Percentiles rank a stretch among this genome's conserved stretches.
Conservation (phyloP, 176 grass and related monocot genomes). For the Luzula sylvatica region DNA sequence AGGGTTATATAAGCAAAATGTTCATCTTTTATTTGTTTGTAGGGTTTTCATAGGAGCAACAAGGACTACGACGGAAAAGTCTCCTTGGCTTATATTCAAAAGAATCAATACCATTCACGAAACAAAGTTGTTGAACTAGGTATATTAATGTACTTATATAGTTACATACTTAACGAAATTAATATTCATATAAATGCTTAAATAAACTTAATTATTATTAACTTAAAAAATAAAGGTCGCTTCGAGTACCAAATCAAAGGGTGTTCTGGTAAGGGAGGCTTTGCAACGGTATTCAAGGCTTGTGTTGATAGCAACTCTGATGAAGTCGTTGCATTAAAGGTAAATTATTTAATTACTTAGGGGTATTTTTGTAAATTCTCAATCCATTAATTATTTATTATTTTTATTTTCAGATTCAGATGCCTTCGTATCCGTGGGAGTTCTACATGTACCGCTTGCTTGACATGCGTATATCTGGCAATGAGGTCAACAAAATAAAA, state of each 20-base stretch:
- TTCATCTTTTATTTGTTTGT: conserved; percentile 14
- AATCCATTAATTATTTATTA: background rate
- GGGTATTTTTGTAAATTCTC: background rate
- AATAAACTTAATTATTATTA: conserved; percentile 14
- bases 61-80: conserved; percentile 75
- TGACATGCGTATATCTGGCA: conserved; percentile 57
- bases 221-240: no score
- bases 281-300: conserved; percentile 83
- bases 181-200: conserved; percentile 11
- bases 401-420: conserved; percentile 50
- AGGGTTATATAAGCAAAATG: background rate
- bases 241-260: conserved; percentile 32
- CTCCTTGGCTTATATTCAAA: conserved; percentile 49
- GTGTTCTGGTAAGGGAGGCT: conserved; percentile 61
- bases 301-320: conserved; percentile 51
- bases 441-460: conserved; percentile 98
- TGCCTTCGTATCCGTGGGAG: conserved; percentile 73
- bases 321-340: conserved; percentile 78
- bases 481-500: conserved; percentile 41
- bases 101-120: conserved; percentile 50
- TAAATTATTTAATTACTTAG: conserved; percentile 14
- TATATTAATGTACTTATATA: conserved; percentile 27
- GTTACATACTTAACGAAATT: background rate
- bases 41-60: conserved; percentile 73
- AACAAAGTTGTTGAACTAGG: conserved; percentile 73